Percentiles rank a stretch among this genome's conserved stretches.
phyloP scores from a whole-genome alignment of 495 filamentous ascomycete genomes.

The Aspergillus homomorphus region DNA sequence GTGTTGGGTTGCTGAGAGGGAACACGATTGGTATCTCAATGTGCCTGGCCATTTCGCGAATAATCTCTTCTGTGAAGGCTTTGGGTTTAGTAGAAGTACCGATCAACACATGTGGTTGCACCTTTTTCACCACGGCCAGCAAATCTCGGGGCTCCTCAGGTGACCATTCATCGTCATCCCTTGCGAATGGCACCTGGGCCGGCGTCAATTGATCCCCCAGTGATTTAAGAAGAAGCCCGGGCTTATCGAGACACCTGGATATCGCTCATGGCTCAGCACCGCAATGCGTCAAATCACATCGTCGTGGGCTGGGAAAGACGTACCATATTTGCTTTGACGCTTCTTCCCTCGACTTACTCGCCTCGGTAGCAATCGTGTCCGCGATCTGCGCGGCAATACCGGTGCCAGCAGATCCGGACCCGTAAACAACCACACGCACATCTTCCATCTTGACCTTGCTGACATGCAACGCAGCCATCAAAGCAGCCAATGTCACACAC shows the following conservation, averaged over 20 bases:
- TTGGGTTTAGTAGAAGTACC: constrained; percentile 80
- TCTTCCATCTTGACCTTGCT: constrained; percentile 64
- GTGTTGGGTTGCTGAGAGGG: constrained; percentile 82
- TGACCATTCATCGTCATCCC: constrained; percentile 62
- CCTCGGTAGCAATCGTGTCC: constrained; percentile 71
- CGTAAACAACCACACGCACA: constrained; percentile 69
- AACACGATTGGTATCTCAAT: constrained; percentile 76
- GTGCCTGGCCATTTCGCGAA: constrained; percentile 77
- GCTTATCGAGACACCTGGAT: constrained; percentile 78
- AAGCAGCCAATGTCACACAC: constrained; percentile 78
- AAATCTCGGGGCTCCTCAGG: constrained; percentile 54
- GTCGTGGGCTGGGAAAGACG: constrained; percentile 6
- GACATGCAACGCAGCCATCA: constrained; percentile 70
- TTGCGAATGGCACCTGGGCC: constrained; percentile 66
- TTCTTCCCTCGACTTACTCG: constrained; percentile 65
- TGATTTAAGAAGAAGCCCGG: constrained; percentile 69
- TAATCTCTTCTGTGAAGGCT: constrained; percentile 72
- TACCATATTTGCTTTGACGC: constrained; percentile 80
- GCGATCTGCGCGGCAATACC: constrained; percentile 82
- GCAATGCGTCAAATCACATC: not conserved
- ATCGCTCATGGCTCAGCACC: not conserved
- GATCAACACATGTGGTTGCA: constrained; percentile 78
- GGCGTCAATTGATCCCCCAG: constrained; percentile 55
- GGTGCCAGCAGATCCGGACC: constrained; percentile 80
- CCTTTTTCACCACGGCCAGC: constrained; percentile 61